Conservation (phyloP, 305 asterid species). For the Solanum aculeatissimum region DNA sequence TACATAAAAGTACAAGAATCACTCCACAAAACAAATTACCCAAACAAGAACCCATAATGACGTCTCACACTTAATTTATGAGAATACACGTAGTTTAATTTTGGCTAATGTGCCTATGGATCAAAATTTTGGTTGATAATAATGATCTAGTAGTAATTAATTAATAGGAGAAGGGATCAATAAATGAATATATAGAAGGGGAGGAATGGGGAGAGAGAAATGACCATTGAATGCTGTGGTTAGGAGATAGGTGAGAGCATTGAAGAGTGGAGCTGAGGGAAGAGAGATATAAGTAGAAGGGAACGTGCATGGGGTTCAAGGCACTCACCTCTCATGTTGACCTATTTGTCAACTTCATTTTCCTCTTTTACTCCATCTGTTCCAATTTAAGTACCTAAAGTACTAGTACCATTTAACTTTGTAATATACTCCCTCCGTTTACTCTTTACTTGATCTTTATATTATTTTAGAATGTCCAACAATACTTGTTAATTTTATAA, state of each 20-base stretch:
- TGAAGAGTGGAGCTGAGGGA: background rate
- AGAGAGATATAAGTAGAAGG: background rate
- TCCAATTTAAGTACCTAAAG: too few relatives aligned
- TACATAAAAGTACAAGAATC: background rate
- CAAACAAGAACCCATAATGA: background rate
- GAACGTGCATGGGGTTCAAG: background rate
- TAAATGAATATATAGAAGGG: background rate
- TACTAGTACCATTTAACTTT: too few relatives aligned
- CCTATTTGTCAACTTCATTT: background rate
- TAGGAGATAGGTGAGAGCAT: conserved; percentile 8
- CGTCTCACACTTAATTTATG: background rate
- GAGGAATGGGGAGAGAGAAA: background rate
- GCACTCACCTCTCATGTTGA: background rate
- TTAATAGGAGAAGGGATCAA: background rate
- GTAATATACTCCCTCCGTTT: too few relatives aligned
- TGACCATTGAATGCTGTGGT: background rate
- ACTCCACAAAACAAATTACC: background rate
- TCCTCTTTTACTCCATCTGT: background rate
- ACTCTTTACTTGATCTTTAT: too few relatives aligned
- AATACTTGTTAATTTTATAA: too few relatives aligned
- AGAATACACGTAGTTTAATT: background rate
- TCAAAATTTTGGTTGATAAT: background rate
- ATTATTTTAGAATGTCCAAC: too few relatives aligned
- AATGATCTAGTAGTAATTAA: background rate
- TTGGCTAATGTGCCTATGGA: background rate